Evolutionary conservation across 495 filamentous ascomycete genomes (phyloP), one percentile per base, ranked within the genome.

Genomic region (Daldinia decipiens): DNA sequence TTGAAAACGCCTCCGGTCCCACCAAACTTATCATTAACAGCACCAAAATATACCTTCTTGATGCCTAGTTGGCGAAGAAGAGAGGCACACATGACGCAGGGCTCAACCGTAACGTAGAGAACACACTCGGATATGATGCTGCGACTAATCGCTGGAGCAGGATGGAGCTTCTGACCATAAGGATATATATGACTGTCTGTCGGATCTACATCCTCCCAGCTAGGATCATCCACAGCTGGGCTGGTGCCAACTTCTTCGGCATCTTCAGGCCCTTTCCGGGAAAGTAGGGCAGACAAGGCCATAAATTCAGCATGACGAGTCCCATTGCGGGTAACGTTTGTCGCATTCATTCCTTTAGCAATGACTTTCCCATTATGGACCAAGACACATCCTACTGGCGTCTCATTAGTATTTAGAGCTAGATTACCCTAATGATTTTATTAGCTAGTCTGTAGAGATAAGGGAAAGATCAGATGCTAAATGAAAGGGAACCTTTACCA

Each of bases 1-100:
- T 86, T 87, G 74, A 99, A 85, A 1, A 98, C 95, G 38, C 95
- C 94, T 6, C 96, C 95, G 47, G 92, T 96, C 31, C 95, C 95
- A 15, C 95, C 95, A 82, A 99, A 99, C 51, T 95, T 90, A 74
- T 98, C 95, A 81, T 99, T 99, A 52, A 88, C 84, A 65, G 93
- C 96, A n/a, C 95, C 96, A 78, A 92, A 98, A 79, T 92, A 98
- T 2, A 98, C 95, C 58, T 86, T 88, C 59, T 90, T 85, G 74
- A 99, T 90, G 5, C 86, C 84, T 58, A 93, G 87, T 77, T 98
- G 96, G 31, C 92, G 89, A 32, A 99, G 85, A 29, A 94, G 86
- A n/a, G 93, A 93, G 2, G 95, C 95, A 75, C 95, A 99, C 95
- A 99, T 99, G 74, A 99, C 89, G 77, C 95, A 99, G 1, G 95